Percentiles rank a stretch among this genome's conserved stretches.
These are phyloP conservation scores for Corchorus capsularis DNA, from an alignment of 345 rosid species.

Conservation along the genomic window DNA sequence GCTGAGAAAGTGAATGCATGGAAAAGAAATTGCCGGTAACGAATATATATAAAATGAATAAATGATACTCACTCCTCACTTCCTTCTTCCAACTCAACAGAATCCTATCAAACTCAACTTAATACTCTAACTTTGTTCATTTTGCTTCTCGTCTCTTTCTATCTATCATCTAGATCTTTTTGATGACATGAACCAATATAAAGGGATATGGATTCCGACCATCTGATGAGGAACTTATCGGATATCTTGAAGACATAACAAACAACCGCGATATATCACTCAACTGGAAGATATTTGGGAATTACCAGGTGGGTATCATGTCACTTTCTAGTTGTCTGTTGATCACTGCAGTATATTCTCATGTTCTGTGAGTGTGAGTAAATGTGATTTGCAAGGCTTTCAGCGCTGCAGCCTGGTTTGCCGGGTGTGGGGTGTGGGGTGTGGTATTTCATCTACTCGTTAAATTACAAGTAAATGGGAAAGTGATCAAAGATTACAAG, in stretches of 20 bases:
- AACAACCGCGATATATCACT: background rate
- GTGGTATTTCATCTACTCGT: background rate
- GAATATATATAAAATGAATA: too few species aligned
- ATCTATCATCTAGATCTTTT: background rate
- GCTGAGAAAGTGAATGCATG: background rate
- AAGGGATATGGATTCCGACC: slow-evolving; percentile 2
- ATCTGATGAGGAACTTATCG: background rate
- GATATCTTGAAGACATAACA: background rate
- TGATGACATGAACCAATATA: background rate
- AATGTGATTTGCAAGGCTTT: background rate
- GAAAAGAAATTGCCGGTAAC: background rate
- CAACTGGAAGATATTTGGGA: background rate
- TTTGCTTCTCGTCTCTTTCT: background rate
- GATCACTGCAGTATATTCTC: background rate
- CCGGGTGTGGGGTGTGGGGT: background rate
- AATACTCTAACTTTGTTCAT: background rate
- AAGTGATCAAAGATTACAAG: background rate
- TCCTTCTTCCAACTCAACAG: background rate
- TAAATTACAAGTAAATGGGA: background rate
- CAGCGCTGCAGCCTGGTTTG: background rate
- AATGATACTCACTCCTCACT: too few species aligned
- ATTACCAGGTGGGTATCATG: background rate
- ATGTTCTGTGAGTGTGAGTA: background rate
- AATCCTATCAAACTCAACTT: background rate
- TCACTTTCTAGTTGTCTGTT: background rate